Conservation (phyloP, 371 early-diverging fungal species). For the Coemansia sp. region DNA sequence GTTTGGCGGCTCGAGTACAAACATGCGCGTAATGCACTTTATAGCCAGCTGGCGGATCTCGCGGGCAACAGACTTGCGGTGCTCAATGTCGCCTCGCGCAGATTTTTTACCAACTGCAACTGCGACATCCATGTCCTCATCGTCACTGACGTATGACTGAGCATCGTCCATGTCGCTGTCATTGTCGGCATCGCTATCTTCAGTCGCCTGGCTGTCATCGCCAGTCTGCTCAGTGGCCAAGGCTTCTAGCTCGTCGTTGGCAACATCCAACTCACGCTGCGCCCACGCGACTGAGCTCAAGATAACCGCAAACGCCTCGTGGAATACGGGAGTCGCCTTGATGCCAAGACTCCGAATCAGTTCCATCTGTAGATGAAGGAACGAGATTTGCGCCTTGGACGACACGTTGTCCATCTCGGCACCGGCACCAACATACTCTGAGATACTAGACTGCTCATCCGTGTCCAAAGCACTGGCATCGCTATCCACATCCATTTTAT, state of each 20-base stretch:
- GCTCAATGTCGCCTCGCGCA: conserved; percentile 24
- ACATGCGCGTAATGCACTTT: conserved; percentile 74
- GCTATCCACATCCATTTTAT: conserved; percentile 32
- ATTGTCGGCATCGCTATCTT: conserved; percentile 38
- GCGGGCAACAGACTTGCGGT: conserved; percentile 27
- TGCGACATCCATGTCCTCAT: conserved; percentile 26
- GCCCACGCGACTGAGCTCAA: conserved; percentile 65
- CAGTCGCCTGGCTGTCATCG: conserved; percentile 6
- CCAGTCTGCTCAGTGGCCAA: conserved; percentile 14
- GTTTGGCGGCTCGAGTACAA: conserved; percentile 60
- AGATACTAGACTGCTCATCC: background rate
- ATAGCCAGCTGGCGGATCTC: conserved; percentile 67
- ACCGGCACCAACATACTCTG: conserved; percentile 18
- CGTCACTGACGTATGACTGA: conserved; percentile 26
- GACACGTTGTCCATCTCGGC: conserved; percentile 52
- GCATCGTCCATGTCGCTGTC: conserved; percentile 32
- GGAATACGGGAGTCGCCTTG: conserved; percentile 67
- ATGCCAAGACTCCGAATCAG: conserved; percentile 78
- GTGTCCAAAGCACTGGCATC: conserved; percentile 20
- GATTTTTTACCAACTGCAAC: background rate
- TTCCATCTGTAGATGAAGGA: conserved; percentile 77
- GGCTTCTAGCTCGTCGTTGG: conserved; percentile 17
- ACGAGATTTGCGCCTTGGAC: conserved; percentile 73
- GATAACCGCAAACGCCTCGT: conserved; percentile 66
- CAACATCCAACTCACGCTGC: conserved; percentile 34